These are phyloP conservation scores for Oryza meridionalis DNA, from an alignment of 176 grass and related monocot species.

Conservation along the genomic window DNA sequence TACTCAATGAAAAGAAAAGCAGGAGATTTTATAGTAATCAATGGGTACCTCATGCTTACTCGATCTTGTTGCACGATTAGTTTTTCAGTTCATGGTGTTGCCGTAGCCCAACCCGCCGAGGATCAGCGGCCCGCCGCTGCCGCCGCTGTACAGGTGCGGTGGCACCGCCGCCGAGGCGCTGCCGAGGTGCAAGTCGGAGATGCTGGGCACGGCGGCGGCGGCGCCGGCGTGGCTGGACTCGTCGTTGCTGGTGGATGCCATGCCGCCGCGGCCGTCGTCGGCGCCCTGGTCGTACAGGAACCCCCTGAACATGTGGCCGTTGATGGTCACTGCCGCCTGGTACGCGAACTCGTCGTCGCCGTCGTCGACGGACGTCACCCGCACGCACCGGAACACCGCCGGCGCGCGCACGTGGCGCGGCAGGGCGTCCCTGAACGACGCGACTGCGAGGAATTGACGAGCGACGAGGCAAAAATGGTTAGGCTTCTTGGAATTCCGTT, in stretches of 20 bases:
- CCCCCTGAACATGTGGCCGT: constrained; percentile 88
- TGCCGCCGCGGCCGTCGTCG: constrained; percentile 43
- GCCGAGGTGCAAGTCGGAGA: constrained; percentile 91
- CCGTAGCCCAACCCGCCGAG: constrained; percentile 66
- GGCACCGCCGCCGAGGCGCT: constrained; percentile 41
- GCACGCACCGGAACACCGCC: constrained; percentile 92
- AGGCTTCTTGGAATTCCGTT: neutral
- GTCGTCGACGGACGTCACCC: constrained; percentile 78
- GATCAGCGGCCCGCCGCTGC: constrained; percentile 56
- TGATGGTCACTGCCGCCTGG: constrained; percentile 86
- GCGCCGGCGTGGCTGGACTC: constrained; percentile 29
- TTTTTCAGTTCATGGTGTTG: constrained; percentile 59
- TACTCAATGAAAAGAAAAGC: constrained; percentile 27
- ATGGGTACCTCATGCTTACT: constrained; percentile 27
- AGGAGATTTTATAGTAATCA: constrained; percentile 26
- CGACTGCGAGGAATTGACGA: constrained; percentile 41
- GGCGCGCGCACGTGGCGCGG: constrained; percentile 84
- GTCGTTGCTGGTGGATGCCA: constrained; percentile 19
- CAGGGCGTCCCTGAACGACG: constrained; percentile 60
- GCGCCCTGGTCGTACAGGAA: constrained; percentile 90
- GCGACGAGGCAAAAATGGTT: neutral
- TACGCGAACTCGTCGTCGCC: constrained; percentile 80
- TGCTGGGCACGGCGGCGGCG: constrained; percentile 45
- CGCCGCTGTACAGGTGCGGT: constrained; percentile 51
- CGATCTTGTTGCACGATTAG: neutral